Evolutionary conservation across 202 grass and related monocot genomes (phyloP), one percentile per base, ranked within the genome.

Genomic region (Carex arenaria): DNA sequence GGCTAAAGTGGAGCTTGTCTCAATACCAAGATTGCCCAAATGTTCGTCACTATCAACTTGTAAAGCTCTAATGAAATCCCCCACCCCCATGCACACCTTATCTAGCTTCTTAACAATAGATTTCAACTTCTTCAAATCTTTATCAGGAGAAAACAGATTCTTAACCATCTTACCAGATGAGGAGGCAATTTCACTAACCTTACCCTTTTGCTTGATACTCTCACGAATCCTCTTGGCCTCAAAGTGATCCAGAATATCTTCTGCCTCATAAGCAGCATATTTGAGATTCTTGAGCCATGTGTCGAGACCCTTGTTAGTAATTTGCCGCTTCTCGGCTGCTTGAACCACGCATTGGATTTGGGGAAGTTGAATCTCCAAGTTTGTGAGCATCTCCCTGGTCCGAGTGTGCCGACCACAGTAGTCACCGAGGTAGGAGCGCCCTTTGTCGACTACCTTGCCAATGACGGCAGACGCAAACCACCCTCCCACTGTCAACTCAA

Each of bases 241-340:
- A 7, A 87, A 80, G 49, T 90, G 68, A 36, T 90, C 89, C 2
- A 87, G 61, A 52, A 87, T 36, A 56, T 90, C 85, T 28, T 87
- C 72, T 1, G 68, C 89, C 12, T 87, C 82, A 2, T 66, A 85
- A 0, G 64, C 89, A 18, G 79, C 69, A 11, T 87, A 67, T 54
- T 85, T 87, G 51, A 90, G 47, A 9, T 85, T 43, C 15, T 56
- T 15, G 11, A 90, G 68, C 82, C 85, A 87, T 7, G 32, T n/a
- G 9, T 0, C 4, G 22, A 64, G 61, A 17, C 17, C 60, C 8
- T 9, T 2, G 38, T 47, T 82, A 23, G 43, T 81, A 77, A 85
- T 70, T 34, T 45, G 72, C 53, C 8, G 87, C 45, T 85, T 68
- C 57, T 85, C 76, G 4, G 57, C 82, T 54, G 28, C 64, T 28